A percentile compares a stretch with the other conserved stretches of the same genome.
Conservation (phyloP, 257 asterid species). For the Linderniella brevidens region DNA sequence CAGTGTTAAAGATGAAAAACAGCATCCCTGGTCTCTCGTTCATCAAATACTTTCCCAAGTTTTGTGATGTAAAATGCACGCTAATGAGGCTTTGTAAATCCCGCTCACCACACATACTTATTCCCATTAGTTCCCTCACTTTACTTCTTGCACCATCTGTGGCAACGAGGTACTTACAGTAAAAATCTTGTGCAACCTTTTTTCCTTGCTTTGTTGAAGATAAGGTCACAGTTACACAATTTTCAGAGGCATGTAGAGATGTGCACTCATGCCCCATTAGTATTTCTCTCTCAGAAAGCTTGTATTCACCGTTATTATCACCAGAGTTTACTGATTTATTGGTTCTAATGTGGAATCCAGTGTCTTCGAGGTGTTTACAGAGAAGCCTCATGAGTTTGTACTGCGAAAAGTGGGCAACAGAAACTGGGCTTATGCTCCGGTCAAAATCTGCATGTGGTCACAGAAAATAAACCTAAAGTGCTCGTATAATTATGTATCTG, state of each 20-base stretch:
- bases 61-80: slow-evolving; percentile 65
- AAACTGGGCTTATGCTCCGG: slow-evolving; percentile 58
- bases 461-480: slow-evolving; percentile 8
- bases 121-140: slow-evolving; percentile 54
- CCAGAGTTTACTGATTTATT: slow-evolving; percentile 13
- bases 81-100: slow-evolving; percentile 81
- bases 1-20: slow-evolving; percentile 67
- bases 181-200: slow-evolving; percentile 21
- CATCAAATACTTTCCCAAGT: slow-evolving; percentile 67
- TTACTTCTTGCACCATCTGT: slow-evolving; percentile 89
- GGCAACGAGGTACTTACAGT: slow-evolving; percentile 60
- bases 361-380: slow-evolving; percentile 44
- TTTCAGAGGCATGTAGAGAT: slow-evolving; percentile 25
- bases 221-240: slow-evolving; percentile 40
- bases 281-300: slow-evolving; percentile 27
- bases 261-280: slow-evolving; percentile 74
- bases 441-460: slow-evolving; percentile 53
- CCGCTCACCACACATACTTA: slow-evolving; percentile 61
- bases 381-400: slow-evolving; percentile 61
- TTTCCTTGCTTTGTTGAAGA: slow-evolving; percentile 32
- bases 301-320: slow-evolving; percentile 14
- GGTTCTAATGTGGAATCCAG: slow-evolving; percentile 26
- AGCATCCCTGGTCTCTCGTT: slow-evolving; percentile 90
- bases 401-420: slow-evolving; percentile 96
- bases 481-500: slow-evolving; percentile 5